Percentiles rank a stretch among this genome's conserved stretches.
Conservation (phyloP, 1,284 basidiomycete species). For the Wallemia hederae region DNA sequence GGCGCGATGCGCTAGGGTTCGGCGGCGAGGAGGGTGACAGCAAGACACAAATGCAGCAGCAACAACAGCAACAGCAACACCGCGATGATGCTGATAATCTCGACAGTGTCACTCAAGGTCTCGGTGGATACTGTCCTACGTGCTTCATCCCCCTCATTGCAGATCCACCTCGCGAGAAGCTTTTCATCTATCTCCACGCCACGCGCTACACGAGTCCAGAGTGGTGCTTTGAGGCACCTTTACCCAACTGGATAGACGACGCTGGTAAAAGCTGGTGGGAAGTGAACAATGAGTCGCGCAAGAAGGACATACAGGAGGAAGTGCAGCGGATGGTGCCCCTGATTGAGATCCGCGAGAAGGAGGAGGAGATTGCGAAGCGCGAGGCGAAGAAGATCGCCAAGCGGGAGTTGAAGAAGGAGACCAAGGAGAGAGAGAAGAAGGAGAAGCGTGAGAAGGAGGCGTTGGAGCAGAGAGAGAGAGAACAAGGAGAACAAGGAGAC, state of each 20-base stretch:
- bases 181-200: conserved; percentile 85
- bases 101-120: not conserved
- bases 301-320: not conserved
- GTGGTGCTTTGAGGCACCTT: not conserved
- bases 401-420: no score
- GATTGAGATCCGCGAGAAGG: no score
- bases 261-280: not conserved
- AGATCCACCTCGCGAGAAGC: conserved; percentile 58
- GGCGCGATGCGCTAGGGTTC: conserved; percentile 33
- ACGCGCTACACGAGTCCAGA: conserved; percentile 31
- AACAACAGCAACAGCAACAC: not conserved
- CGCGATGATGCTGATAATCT: not conserved
- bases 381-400: no score
- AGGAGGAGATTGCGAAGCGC: no score
- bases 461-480: no score
- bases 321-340: not conserved
- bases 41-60: conserved; percentile 1
- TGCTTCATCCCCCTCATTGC: conserved; percentile 71
- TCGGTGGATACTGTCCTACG: conserved; percentile 34
- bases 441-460: no score
- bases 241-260: not conserved
- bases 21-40: not conserved
- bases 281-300: not conserved
- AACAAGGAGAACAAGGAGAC: no score
- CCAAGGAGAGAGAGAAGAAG: no score